Conservation (phyloP, 805 yeast genomes). For the Yarrowia osloensis region DNA sequence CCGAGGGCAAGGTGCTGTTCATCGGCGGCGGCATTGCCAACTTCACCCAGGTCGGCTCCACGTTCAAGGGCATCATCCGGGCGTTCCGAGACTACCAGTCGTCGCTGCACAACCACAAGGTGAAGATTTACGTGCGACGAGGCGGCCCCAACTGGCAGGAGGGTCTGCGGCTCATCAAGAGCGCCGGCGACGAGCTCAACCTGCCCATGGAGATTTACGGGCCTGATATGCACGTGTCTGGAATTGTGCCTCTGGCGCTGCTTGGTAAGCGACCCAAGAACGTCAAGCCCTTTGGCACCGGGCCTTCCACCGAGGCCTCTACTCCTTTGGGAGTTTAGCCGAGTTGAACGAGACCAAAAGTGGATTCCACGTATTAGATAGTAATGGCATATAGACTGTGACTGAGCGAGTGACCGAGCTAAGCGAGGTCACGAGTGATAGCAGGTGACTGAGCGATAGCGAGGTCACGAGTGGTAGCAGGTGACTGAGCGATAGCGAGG, state of each 20-base stretch:
- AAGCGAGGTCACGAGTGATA: too few species aligned
- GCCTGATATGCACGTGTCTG: slow-evolving; percentile 55
- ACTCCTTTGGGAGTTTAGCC: slow-evolving; percentile 37
- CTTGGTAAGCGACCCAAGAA: slow-evolving; percentile 46
- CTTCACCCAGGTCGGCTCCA: slow-evolving; percentile 52
- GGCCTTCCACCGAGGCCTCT: slow-evolving; percentile 38
- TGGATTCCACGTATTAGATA: too few species aligned
- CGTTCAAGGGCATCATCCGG: slow-evolving; percentile 53
- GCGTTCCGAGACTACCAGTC: slow-evolving; percentile 49
- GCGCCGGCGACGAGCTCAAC: slow-evolving; percentile 49
- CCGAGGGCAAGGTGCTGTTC: slow-evolving; percentile 49
- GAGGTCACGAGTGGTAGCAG: too few species aligned
- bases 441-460: too few species aligned
- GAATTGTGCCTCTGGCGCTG: slow-evolving; percentile 50
- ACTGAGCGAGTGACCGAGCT: not conserved
- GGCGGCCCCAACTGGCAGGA: slow-evolving; percentile 56
- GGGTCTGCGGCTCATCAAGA: slow-evolving; percentile 49
- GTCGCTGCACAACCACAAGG: slow-evolving; percentile 46
- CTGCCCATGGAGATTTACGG: slow-evolving; percentile 52
- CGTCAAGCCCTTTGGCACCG: slow-evolving; percentile 46
- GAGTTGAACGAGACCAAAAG: not conserved
- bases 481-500: too few species aligned
- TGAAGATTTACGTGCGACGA: slow-evolving; percentile 48
- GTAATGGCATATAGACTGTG: too few species aligned
- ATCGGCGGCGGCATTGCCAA: slow-evolving; percentile 53